A percentile compares a stretch with the other conserved stretches of the same genome.
phyloP scores from a whole-genome alignment of 1,284 basidiomycete genomes.

The Kwoniella shivajii region DNA sequence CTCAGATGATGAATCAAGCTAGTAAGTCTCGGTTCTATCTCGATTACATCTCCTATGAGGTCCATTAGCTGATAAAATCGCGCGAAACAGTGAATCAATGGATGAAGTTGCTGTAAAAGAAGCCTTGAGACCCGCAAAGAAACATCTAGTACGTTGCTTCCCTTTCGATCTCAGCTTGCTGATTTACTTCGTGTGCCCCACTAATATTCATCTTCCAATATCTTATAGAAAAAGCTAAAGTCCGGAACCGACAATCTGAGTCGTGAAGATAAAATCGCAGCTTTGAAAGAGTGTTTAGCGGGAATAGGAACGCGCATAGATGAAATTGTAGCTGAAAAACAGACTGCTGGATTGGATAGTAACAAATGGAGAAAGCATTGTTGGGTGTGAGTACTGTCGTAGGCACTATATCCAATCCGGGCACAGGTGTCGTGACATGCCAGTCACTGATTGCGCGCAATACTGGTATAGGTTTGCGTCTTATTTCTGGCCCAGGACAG shows the following conservation, averaged over 20 bases:
- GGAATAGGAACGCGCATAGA: constrained; percentile 94
- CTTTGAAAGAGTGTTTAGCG: constrained; percentile 91
- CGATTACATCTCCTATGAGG: too few relatives aligned
- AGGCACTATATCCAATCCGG: background rate
- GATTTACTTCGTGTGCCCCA: background rate
- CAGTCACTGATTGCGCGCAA: background rate
- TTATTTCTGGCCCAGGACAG: constrained; percentile 94
- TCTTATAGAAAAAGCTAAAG: constrained; percentile 82
- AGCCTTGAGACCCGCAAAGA: constrained; percentile 93
- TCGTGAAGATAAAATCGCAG: constrained; percentile 90
- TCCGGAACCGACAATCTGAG: constrained; percentile 87
- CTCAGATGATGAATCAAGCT: constrained; percentile 72
- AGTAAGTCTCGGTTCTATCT: too few relatives aligned
- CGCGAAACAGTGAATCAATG: constrained; percentile 76
- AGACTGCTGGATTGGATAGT: constrained; percentile 72
- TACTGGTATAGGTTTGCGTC: constrained; percentile 71
- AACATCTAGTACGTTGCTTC: constrained; percentile 72
- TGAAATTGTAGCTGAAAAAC: constrained; percentile 73
- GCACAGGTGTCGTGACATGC: background rate
- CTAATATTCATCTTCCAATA: background rate
- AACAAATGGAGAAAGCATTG: constrained; percentile 90
- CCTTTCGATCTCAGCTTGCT: background rate
- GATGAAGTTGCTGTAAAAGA: constrained; percentile 95
- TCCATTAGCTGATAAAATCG: background rate
- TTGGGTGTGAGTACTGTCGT: constrained; percentile 74